Evolutionary conservation across 129 eudicot species (phyloP), one percentile per base, ranked within the genome.

Genomic region (Calendula officinalis): DNA sequence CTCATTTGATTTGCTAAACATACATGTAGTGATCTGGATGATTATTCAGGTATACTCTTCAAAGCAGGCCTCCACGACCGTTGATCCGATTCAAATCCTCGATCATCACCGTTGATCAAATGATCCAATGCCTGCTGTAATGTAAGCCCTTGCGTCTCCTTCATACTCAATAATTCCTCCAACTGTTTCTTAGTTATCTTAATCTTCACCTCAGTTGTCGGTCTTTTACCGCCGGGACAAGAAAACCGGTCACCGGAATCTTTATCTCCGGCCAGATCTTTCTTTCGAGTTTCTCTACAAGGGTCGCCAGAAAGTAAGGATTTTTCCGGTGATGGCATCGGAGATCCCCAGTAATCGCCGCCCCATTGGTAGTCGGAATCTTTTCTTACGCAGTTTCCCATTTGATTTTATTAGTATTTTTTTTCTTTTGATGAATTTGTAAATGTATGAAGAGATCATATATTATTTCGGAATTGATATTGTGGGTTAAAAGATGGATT

Each of bases 11-110:
- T 6, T 17, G 7, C 14, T 13, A 30, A 8, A 52, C 13, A 45
- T 16, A 71, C 14, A 51, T 0, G 30, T 22, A 22, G 30, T 22
- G 30, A 22, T 22, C 30, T 22, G n/a, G n/a, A 22, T 22, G 48
- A 56, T 62, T 3, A 74, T 70, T 85, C 91, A 3, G 82, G 73
- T 64, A 85, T 85, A 59, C 77, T 85, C 32, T 71, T 66, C 27
- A 85, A 69, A 6, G 66, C 70, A 12, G 91, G 91, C 38, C 78
- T 82, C 91, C 91, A 85, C 0, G 91, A 61, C 46, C 68, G 61
- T 56, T 69, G 80, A 75, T 76, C 37, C 1, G 70, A 48, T 38
- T 66, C 44, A 22, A 52, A 53, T 37, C 64, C 61, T 55, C 41
- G 32, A 58, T 77, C 78, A 5, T 80, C 38, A 46, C 52, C 83